Conservation (phyloP, 345 rosid species). For the Gossypium thurberi region DNA sequence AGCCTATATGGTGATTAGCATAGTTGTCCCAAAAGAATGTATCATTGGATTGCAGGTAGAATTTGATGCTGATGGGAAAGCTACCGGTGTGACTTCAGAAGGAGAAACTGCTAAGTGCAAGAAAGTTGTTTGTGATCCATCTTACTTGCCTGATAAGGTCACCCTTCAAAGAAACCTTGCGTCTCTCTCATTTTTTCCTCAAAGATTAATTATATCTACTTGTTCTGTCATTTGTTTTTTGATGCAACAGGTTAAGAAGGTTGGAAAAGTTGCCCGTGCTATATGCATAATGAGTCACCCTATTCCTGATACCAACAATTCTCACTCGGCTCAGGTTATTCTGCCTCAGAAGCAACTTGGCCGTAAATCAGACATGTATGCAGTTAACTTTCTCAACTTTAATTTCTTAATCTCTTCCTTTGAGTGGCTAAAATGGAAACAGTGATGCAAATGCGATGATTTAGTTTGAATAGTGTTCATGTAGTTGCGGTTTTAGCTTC, state of each 20-base stretch:
- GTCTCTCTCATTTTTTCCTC: neutral
- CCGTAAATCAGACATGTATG: constrained; percentile 89
- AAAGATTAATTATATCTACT: neutral
- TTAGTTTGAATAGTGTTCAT: neutral
- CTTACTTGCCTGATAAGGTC: constrained; percentile 81
- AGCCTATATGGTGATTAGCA: neutral
- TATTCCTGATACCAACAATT: constrained; percentile 68
- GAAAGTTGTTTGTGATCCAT: constrained; percentile 86
- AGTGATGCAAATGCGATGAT: neutral
- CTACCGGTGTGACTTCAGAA: constrained; percentile 67
- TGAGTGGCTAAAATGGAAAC: neutral
- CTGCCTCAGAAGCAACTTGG: constrained; percentile 91
- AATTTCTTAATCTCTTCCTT: neutral
- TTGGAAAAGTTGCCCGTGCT: constrained; percentile 88
- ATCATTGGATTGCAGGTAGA: constrained; percentile 44
- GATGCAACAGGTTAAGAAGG: constrained; percentile 65
- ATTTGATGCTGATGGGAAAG: constrained; percentile 72
- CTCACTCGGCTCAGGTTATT: constrained; percentile 89
- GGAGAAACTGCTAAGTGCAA: constrained; percentile 95
- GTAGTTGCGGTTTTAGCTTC: neutral
- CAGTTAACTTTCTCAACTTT: neutral
- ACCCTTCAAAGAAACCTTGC: neutral
- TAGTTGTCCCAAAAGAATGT: neutral
- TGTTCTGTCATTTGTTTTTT: neutral
- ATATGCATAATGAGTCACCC: constrained; percentile 95